phyloP scores from a whole-genome alignment of 768 basidiomycete genomes.

The Russula lepida region DNA sequence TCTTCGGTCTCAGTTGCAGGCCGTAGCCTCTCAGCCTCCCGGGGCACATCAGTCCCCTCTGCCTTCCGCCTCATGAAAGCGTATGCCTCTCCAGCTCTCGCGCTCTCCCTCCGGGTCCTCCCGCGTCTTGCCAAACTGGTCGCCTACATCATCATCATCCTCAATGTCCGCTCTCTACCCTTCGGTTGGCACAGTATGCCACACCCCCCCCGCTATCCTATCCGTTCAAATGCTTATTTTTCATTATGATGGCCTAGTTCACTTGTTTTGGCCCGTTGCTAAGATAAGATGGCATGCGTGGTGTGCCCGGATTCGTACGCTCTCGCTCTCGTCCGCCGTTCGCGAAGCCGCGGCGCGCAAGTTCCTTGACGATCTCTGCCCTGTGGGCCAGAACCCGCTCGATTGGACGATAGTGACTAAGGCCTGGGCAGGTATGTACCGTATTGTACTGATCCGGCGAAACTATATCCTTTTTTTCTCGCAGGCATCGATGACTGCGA shows the following conservation, averaged over 20 bases:
- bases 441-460: neutral
- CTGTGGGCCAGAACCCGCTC: conserved; percentile 23
- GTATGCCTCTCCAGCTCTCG: neutral
- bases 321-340: conserved; percentile 2
- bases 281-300: conserved; percentile 1
- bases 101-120: neutral
- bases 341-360: neutral
- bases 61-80: neutral
- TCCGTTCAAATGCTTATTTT: neutral
- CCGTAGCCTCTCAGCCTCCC: neutral
- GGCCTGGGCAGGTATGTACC: conserved; percentile 19
- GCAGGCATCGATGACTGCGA: conserved; percentile 68
- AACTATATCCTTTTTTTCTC: neutral
- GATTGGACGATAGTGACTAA: conserved; percentile 16
- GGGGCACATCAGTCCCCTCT: neutral
- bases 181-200: conserved; percentile 21
- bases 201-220: neutral
- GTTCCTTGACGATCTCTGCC: conserved; percentile 18
- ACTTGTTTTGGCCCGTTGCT: conserved; percentile 7
- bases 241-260: neutral
- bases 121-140: conserved; percentile 7
- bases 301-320: conserved; percentile 3
- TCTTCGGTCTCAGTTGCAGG: neutral
- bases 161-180: conserved; percentile 7
- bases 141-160: conserved; percentile 1